Evolutionary conservation across 352 stramenopile species (phyloP).

Genomic region (Thraustochytrium sp.): DNA sequence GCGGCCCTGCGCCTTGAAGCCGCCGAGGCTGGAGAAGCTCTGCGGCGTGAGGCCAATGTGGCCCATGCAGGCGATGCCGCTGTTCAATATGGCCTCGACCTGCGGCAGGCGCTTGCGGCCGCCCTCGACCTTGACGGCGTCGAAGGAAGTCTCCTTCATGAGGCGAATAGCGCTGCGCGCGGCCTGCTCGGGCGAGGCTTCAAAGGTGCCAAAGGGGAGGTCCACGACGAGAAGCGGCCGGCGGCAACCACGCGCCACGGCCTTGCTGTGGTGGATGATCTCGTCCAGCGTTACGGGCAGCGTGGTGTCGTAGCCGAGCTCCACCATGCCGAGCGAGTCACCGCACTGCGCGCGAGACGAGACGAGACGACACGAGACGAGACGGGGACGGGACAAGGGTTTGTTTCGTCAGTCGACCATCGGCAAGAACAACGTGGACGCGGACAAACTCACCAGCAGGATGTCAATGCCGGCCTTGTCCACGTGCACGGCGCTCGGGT

Average conservation of each 20-base stretch:
- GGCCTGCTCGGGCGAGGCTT: slow-evolving; percentile 76
- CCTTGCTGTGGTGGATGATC: slow-evolving; percentile 95
- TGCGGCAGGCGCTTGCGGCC: slow-evolving; percentile 66
- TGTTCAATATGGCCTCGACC: slow-evolving; percentile 59
- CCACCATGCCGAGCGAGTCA: slow-evolving; percentile 97
- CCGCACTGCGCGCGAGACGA: slow-evolving; percentile 63
- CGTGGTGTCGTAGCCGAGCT: slow-evolving; percentile 54
- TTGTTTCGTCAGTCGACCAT: no score
- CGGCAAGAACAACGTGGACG: no score
- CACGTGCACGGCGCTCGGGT: slow-evolving; percentile 88
- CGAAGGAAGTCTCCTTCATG: slow-evolving; percentile 89
- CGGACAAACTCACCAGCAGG: slow-evolving; percentile 60
- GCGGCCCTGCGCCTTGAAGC: slow-evolving; percentile 47
- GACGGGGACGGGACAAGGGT: no score
- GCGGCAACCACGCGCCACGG: slow-evolving; percentile 77
- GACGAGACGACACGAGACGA: no score
- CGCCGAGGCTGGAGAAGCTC: slow-evolving; percentile 63
- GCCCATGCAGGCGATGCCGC: slow-evolving; percentile 91
- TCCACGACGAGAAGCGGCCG: slow-evolving; percentile 90
- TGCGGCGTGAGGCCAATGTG: slow-evolving; percentile 96
- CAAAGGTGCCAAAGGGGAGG: slow-evolving; percentile 97
- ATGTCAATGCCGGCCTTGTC: slow-evolving; percentile 95
- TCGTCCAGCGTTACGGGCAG: slow-evolving; percentile 92
- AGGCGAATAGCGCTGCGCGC: slow-evolving; percentile 90
- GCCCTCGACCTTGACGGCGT: slow-evolving; percentile 98